Base-by-base conservation (phyloP, 2,329 filamentous ascomycete genomes). In the Penicillium aurantiogriseum region DNA sequence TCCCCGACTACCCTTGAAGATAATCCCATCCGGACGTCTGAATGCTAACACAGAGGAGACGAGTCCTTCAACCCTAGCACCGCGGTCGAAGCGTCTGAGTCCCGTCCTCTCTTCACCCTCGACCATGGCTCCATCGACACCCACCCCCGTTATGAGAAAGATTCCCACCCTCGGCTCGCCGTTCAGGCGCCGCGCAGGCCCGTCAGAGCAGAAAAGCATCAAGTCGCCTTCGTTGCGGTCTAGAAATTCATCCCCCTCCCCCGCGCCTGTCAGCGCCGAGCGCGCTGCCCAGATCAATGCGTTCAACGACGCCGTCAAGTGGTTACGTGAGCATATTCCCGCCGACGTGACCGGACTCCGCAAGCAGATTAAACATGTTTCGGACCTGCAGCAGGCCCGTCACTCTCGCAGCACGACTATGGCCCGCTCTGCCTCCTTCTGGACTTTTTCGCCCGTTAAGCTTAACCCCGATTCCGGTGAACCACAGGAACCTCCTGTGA, bases 371-470 rank as follows among this genome's bases (percentile, higher is more conserved):
- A 62, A 64, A 3, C 60, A 68, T 2, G 59, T 69, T n/a, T 51
- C 49, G 2, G 56, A 66, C 9, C 25, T 69, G 2, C 71, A 73
- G 56, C 56, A 64, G 21, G 36, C 66, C 43, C 67, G 66, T 29
- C 52, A 66, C 54, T 51, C 60, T 31, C 67, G 67, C 3, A 70
- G 65, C 5, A n/a, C 29, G 3, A 33, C 8, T 49, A 63, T 70
- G 50, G 63, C 63, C 6, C 73, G 71, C 2, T 67, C 70, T 6
- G 65, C 65, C 2, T 77, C 75, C 0, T 77, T 76, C 54, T 77
- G 76, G 75, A 76, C 67, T 21, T 77, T 77, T 42, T 69, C 63
- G 21, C 69, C 70, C 3, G 51, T 69, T 7, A 61, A 68, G 44
- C 31, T 55, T 2, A 56, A 62, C 5, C 54, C 63, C 17, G 40